Percentiles rank a stretch among this genome's conserved stretches.
Evolutionary conservation across 2,329 filamentous ascomycete species (phyloP).

Genomic region (Seiridium unicorne): DNA sequence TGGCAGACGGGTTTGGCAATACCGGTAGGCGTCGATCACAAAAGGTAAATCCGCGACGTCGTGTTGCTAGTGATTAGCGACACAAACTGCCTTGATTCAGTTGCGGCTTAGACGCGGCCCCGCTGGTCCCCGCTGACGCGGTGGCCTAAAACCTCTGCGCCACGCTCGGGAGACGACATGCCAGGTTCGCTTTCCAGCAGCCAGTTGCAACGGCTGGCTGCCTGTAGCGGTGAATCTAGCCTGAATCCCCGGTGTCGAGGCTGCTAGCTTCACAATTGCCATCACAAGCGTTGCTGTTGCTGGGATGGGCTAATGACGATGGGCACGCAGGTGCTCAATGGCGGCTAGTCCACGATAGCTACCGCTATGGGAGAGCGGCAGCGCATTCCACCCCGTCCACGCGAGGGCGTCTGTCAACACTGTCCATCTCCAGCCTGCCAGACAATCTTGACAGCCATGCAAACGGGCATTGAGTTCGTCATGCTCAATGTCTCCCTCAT

Average conservation of each 20-base stretch:
- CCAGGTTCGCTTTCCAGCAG: neutral
- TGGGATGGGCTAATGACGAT: neutral
- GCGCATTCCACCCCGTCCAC: no score
- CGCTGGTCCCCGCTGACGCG: constrained; percentile 3
- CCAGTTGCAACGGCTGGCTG: neutral
- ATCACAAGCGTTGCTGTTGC: neutral
- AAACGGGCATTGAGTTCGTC: constrained; percentile 6
- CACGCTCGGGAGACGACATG: neutral
- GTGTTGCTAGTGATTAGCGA: no score
- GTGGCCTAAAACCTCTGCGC: constrained; percentile 1
- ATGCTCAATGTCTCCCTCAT: constrained; percentile 6
- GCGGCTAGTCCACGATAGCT: neutral
- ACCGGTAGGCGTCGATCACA: no score
- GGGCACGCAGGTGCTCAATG: neutral
- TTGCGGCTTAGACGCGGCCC: neutral
- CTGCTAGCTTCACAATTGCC: neutral
- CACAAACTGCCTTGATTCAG: neutral
- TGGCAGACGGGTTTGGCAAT: no score
- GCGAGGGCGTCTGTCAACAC: neutral
- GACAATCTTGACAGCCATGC: neutral
- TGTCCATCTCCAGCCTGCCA: neutral
- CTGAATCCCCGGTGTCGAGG: neutral
- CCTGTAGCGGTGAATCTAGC: no score
- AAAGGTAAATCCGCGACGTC: no score
- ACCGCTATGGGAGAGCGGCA: neutral